Evolutionary conservation across 495 filamentous ascomycete genomes (phyloP), one percentile per base, ranked within the genome.

Genomic region (Xylaria palmicola): DNA sequence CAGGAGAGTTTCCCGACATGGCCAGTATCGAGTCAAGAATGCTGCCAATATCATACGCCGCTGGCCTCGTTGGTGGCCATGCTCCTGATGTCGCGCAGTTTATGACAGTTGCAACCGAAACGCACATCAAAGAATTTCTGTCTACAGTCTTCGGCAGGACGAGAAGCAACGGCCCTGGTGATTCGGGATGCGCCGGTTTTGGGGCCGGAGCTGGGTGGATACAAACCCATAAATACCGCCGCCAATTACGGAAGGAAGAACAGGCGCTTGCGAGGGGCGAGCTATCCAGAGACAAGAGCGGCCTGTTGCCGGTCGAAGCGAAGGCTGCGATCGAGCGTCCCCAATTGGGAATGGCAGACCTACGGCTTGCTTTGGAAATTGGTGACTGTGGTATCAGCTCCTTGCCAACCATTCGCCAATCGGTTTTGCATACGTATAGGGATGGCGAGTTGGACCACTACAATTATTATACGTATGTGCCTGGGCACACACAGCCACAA

Each of bases 1-100:
- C 92, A 0, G 89, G 90, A 59, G 94, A 98, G 75, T 97, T 98
- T 68, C 94, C 94, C 13, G 91, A 95, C 64, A 75, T 83, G 9
- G 82, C 86, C 52, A 88, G 86, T 27, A 90, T 98, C 63, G 83
- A 90, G 65, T 81, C 85, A 19, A 90, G 93, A 58, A 95, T 98
- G 89, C 79, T 91, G 17, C 93, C 94, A 8, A 94, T 97, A 64
- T 96, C 91, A 75, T 97, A 96, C 74, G 94, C 97, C 74, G 83
- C 90, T 62, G 94, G 93, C 0, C 84, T 98, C 4, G 81, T 82
- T n/a, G 83, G 82, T 22, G 91, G 92, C 3, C 84, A 90, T 62
- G 77, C 83, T 6, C 70, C 86, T 6, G 85, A 90, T 27, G 90
- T 90, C 34, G 86, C 93, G 6, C 87, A 90, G 52, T 91, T 93